phyloP scores from a whole-genome alignment of 352 stramenopile genomes.

The Globisporangium emineosum region DNA sequence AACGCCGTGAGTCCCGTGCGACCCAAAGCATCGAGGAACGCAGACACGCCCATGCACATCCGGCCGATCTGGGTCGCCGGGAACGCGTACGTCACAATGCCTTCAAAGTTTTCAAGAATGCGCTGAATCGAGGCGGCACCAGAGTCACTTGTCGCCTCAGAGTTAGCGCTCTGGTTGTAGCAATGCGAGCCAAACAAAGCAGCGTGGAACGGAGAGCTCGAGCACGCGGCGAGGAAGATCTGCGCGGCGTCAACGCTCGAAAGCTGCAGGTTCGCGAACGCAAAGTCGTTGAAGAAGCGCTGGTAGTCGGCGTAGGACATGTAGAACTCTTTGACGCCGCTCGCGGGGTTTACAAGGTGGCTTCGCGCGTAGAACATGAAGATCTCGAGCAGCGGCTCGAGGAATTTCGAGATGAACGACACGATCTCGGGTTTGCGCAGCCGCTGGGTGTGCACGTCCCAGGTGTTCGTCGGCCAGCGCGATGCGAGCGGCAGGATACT shows the following conservation, averaged over 20 bases:
- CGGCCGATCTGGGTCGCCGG: constrained; percentile 48
- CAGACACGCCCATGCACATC: constrained; percentile 66
- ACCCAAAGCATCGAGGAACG: constrained; percentile 62
- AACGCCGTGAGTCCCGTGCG: constrained; percentile 55
- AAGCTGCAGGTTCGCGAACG: constrained; percentile 61
- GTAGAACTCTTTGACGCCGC: constrained; percentile 56
- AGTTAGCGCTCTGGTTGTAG: constrained; percentile 5
- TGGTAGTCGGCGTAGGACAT: constrained; percentile 72
- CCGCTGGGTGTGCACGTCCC: constrained; percentile 45
- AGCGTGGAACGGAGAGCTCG: constrained; percentile 46
- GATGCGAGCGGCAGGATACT: constrained; percentile 56
- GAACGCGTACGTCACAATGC: constrained; percentile 44
- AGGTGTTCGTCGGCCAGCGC: constrained; percentile 50
- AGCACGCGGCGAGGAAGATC: constrained; percentile 65
- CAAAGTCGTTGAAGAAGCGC: constrained; percentile 76
- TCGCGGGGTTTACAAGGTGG: constrained; percentile 32
- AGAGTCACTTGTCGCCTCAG: neutral
- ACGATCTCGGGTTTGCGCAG: constrained; percentile 51
- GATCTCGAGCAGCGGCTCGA: constrained; percentile 63
- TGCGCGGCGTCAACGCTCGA: constrained; percentile 70
- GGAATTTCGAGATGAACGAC: constrained; percentile 61
- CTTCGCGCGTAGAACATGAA: constrained; percentile 78
- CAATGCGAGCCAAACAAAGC: constrained; percentile 18
- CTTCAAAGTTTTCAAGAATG: constrained; percentile 42
- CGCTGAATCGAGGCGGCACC: constrained; percentile 34